Evolutionary conservation across 2,329 filamentous ascomycete genomes (phyloP), one percentile per base, ranked within the genome.

Genomic region (Aspergillus ochraceus): DNA sequence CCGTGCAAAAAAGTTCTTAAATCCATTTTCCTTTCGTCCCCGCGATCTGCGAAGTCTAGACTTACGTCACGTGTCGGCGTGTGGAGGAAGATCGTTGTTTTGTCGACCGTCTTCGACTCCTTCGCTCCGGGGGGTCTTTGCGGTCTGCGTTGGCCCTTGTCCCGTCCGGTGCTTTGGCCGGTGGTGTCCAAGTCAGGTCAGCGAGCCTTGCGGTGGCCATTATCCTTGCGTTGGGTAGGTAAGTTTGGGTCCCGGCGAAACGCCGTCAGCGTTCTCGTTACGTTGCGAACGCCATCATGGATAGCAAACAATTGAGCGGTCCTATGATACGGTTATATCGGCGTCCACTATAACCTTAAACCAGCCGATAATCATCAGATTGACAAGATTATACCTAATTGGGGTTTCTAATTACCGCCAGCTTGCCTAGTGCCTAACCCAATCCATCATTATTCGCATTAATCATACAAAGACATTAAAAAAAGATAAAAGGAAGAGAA

Each of bases 401-500:
- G 2, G 22, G 10, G 45, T 22, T 24, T 19, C 45, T 22, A 24
- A 14, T 17, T 22, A 9, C 19, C 19, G 45, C 45, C 30, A 42
- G 52, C 53, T 39, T 30, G 14, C 10, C 36, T 42, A 42, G 36
- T 42, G 36, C 47, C 30, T 57, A 26, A 59, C 22, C 54, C 58
- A 55, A 63, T 26, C 32, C 50, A 50, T 64, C 54, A 45, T 63
- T 57, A 58, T 55, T 63, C 42, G 46, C 59, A 60, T 64, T 60
- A 63, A 58, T 64, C 61, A 36, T 65, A 65, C 61, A 64, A 51
- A 17, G 32, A 12, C 32, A 36, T 36, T 36, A 36, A 36, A 32
- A 32, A 51, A 61, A 50, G 19, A 30, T 47, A 24, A 47, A 20
- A 17, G 55, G 11, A 52, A 36, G 20, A n/a, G 30, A 53, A 49